phyloP scores from a whole-genome alignment of 2,329 filamentous ascomycete species.

The Cercospora canescens region DNA sequence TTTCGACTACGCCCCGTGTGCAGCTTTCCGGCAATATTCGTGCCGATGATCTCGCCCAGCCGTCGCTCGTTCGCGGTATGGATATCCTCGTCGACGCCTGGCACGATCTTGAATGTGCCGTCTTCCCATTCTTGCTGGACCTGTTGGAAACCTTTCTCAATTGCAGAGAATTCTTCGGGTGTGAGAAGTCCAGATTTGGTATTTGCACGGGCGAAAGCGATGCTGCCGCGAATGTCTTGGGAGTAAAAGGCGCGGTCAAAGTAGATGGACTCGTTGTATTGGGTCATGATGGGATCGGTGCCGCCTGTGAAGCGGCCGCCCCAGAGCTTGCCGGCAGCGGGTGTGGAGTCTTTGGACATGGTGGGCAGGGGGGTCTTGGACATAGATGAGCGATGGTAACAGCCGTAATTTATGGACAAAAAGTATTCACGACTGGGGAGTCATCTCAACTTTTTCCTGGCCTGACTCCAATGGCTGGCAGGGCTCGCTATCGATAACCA shows the following conservation, averaged over 20 bases:
- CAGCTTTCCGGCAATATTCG: constrained; percentile 80
- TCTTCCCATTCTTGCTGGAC: constrained; percentile 54
- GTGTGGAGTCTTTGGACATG: constrained; percentile 20
- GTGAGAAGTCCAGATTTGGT: constrained; percentile 72
- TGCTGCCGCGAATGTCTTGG: constrained; percentile 76
- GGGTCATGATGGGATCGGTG: constrained; percentile 80
- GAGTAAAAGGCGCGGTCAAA: constrained; percentile 78
- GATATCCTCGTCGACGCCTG: constrained; percentile 54
- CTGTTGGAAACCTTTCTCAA: constrained; percentile 68
- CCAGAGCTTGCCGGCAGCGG: constrained; percentile 54
- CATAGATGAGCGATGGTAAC: background rate
- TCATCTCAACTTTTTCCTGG: constrained; percentile 9
- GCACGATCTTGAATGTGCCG: constrained; percentile 47
- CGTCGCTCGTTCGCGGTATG: constrained; percentile 57
- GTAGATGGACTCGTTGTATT: constrained; percentile 79
- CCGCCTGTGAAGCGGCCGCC: constrained; percentile 66
- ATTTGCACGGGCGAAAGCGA: constrained; percentile 82
- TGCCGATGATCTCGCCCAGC: constrained; percentile 79
- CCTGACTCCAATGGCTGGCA: background rate
- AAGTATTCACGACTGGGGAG: background rate
- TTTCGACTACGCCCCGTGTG: constrained; percentile 87
- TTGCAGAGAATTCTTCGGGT: constrained; percentile 68
- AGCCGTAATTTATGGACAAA: background rate
- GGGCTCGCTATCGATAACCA: background rate
- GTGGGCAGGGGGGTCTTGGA: background rate